Evolutionary conservation across 148 eudicot genomes (phyloP), one percentile per base, ranked within the genome.

Genomic region (Rhododendron vialii): DNA sequence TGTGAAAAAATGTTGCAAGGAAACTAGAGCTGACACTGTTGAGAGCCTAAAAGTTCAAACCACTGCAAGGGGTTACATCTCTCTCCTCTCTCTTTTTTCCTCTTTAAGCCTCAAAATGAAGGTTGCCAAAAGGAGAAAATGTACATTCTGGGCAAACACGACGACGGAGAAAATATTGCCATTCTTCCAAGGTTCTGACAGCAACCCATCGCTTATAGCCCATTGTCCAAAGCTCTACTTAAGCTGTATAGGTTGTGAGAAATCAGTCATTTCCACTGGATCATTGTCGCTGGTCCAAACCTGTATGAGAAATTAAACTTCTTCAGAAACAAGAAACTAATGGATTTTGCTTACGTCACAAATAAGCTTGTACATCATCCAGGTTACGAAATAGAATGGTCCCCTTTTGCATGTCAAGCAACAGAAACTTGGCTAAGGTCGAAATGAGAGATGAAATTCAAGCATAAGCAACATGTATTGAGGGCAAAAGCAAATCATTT

Each of bases 251-350:
- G 38, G 53, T 78, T 7, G 51, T n/a, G 7, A 18, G 14, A 41
- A 7, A 45, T 10, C 11, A 55, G 55, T 45, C 81, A 47, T n/a
- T 78, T 78, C 17, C 55, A 43, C 10, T 43, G n/a, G 76, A 61
- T 65, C 36, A 41, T 43, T 83, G 73, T 83, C 53, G 73, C 38
- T 47, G 30, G 61, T 73, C 80, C 85, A 73, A 36, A 55, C 38
- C 86, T 84, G 86, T 30, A 76, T 20, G 36, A 84, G 53, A 48
- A 84, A 84, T 38, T 48, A 3, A 76, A 24, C 48, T 75, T 35
- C 41, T 84, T 71, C 36, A 30, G 69, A n/a, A n/a, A 82, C 15
- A 20, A 57, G 73, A 59, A 82, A 36, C 33, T 18, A 50, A 59
- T 59, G 30, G 73, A 17, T 57, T 59, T 57, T 82, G 69, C 28